Evolutionary conservation across 305 asterid species (phyloP).

Genomic region (Fraxinus sp.): DNA sequence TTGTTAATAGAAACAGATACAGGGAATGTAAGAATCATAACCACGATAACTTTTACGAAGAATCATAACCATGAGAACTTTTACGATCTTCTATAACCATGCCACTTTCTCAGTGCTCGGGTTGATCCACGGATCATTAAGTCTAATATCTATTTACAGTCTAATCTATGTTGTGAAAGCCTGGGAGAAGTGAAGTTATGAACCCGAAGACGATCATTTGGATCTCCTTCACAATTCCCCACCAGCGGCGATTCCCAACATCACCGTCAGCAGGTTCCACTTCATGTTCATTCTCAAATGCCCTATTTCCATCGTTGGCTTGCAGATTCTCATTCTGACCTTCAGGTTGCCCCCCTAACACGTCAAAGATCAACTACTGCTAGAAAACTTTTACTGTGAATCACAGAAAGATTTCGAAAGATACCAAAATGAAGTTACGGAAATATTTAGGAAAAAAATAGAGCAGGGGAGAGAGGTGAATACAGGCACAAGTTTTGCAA

Average conservation of each 20-base stretch:
- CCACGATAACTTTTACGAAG: neutral
- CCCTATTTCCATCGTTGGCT: constrained; percentile 45
- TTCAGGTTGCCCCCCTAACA: constrained; percentile 49
- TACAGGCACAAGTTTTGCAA: neutral
- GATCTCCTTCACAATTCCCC: constrained; percentile 76
- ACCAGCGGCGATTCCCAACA: constrained; percentile 65
- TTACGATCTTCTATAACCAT: neutral
- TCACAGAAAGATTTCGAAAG: neutral
- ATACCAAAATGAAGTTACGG: neutral
- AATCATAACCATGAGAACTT: neutral
- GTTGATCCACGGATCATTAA: neutral
- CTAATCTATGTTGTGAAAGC: constrained; percentile 85
- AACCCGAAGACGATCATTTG: constrained; percentile 87
- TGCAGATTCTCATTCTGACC: constrained; percentile 57
- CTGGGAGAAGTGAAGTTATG: constrained; percentile 92
- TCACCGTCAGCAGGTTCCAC: constrained; percentile 49
- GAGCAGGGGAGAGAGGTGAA: neutral
- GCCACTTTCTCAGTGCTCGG: neutral
- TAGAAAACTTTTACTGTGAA: neutral
- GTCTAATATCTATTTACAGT: constrained; percentile 16
- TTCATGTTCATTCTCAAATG: constrained; percentile 45
- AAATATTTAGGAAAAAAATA: neutral
- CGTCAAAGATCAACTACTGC: neutral
- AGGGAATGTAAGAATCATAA: neutral
- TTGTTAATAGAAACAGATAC: neutral